phyloP scores from a whole-genome alignment of 768 basidiomycete species.

The Trametes elegans region DNA sequence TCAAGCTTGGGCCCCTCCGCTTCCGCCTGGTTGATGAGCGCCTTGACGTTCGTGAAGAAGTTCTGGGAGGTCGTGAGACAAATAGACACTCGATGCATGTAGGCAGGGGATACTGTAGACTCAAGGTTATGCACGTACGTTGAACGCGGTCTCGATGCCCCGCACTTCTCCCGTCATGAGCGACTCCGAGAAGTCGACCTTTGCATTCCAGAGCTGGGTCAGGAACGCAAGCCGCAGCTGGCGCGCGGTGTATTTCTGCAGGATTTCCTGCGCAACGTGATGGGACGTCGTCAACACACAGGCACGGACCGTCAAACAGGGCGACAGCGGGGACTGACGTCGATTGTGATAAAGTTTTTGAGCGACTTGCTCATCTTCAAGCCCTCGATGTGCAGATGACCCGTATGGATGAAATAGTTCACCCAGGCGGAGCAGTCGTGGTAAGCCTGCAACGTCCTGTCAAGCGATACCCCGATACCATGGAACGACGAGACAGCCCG shows the following conservation, averaged over 20 bases:
- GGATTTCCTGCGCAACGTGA: slow-evolving; percentile 64
- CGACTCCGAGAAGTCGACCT: slow-evolving; percentile 91
- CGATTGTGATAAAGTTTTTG: slow-evolving; percentile 98
- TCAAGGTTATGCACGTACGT: slow-evolving; percentile 50
- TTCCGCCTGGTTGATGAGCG: slow-evolving; percentile 61
- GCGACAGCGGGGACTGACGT: slow-evolving; percentile 50
- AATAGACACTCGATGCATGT: background rate
- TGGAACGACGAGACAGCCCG: background rate
- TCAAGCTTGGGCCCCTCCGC: slow-evolving; percentile 50
- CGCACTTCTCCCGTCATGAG: slow-evolving; percentile 88
- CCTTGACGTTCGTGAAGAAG: slow-evolving; percentile 88
- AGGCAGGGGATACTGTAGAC: slow-evolving; percentile 2
- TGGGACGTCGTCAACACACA: slow-evolving; percentile 5
- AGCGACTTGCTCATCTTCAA: slow-evolving; percentile 99
- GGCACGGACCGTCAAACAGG: background rate
- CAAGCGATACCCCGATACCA: slow-evolving; percentile 11
- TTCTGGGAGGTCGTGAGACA: slow-evolving; percentile 61
- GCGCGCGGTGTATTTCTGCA: slow-evolving; percentile 77
- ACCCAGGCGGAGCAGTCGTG: slow-evolving; percentile 93
- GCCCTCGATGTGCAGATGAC: slow-evolving; percentile 97
- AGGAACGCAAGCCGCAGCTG: slow-evolving; percentile 92
- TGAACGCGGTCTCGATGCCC: slow-evolving; percentile 77
- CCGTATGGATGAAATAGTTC: slow-evolving; percentile 98
- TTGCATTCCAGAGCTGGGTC: slow-evolving; percentile 86
- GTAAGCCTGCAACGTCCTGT: slow-evolving; percentile 63